Evolutionary conservation across 108 stramenopile genomes (phyloP), one percentile per base, ranked within the genome.

Genomic region (Chaetoceros muelleri): DNA sequence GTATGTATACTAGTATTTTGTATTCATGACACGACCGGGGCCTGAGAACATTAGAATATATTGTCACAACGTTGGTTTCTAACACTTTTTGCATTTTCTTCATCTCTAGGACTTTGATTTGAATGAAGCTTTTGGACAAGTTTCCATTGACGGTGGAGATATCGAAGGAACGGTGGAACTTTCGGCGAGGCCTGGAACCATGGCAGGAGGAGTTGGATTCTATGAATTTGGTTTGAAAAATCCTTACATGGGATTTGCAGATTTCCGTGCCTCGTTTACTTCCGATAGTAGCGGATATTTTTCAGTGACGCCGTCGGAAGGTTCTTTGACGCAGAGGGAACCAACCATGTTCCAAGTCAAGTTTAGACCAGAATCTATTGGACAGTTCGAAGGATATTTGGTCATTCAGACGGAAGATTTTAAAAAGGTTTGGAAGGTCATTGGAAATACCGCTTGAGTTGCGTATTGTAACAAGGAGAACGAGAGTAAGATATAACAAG

Each of bases 361-460:
- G 69, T 91, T 84, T 65, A 74, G 71, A 30, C 81, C 89, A 8
- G 61, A 72, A 52, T 60, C 63, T 46, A 77, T 78, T 27, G 89
- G 85, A 18, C 21, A 69, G 24, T 55, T 50, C 22, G 67, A 82
- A 63, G 89, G 82, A 29, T 76, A 69, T 57, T 69, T 91, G 44
- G 83, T 91, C 13, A 85, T 91, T 44, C 79, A 91, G 64, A 91
- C 89, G 1, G 89, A 91, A 62, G 89, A 90, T 64, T 82, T 81
- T 45, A 90, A 91, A 55, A 86, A 86, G 77, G 84, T 85, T 18
- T 91, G 76, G 74, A 78, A 84, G 48, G 60, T 86, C 47, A 57
- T 74, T 48, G 89, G 89, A 64, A 75, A 53, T 57, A 77, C 76
- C 34, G 34, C 34, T 10, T 40, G 13, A 40, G 13, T 17, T 44